Base-by-base conservation (phyloP, 306 rosid genomes). In the Pachyrhizus erosus region DNA sequence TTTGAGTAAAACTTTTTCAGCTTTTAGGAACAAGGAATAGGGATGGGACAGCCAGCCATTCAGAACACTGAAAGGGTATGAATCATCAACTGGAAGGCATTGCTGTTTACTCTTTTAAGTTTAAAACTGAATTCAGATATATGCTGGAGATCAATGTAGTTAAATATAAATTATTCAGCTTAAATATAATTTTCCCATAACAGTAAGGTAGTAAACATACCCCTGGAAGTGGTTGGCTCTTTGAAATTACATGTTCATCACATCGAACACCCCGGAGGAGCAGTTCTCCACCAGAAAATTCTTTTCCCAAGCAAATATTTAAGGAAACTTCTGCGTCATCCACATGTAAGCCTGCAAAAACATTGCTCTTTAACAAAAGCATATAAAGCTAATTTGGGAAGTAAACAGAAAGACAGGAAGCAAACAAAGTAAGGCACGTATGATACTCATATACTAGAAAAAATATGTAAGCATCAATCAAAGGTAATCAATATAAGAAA, bases 261-360 rank as follows among this genome's bases (percentile, higher is more conserved):
- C 99, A 96, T 61, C 98, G 93, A 80, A 88, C 90, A 58, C 99
- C 98, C 45, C 96, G 91, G 77, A 93, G 92, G 84, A 89, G 93
- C 80, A 96, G 78, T 71, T 90, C 90, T 39, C 99, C 99, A 27
- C 94, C 99, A 64, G 94, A 73, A 86, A 92, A 93, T 70, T 89
- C 87, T 77, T 86, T 92, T 29, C 98, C 98, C 90, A 96, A 84
- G 88, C 98, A 96, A 85, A 96, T 78, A 72, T 96, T 93, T 91
- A 96, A 86, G 69, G 94, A 89, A 75, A 96, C 96, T 90, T 96
- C 97, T 0, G 99, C 70, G 55, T 96, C 98, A 80, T 93, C 99
- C 75, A 92, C 97, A 79, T 96, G 99, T 84, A 96, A 91, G 65
- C 94, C 99, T 96, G 89, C 85, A 91, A 82, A 20, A 64, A 31